Evolutionary conservation across 108 stramenopile species (phyloP).

Genomic region (Cyclotella baltica): DNA sequence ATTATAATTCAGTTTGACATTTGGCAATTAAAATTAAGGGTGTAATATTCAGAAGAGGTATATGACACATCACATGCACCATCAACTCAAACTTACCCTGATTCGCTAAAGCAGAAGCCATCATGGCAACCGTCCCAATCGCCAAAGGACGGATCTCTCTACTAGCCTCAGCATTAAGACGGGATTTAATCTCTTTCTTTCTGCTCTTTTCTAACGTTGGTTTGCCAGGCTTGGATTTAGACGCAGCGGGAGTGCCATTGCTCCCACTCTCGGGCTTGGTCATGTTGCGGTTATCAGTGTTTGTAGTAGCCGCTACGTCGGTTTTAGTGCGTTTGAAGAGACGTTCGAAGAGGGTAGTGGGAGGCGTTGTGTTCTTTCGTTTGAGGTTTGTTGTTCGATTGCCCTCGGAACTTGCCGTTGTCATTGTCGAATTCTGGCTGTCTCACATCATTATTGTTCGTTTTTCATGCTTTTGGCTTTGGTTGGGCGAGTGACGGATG

Average conservation of each 20-base stretch:
- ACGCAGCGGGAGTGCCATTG: not conserved
- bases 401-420: not conserved
- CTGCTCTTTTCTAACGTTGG: conserved; percentile 45
- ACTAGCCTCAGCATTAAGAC: conserved; percentile 53
- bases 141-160: conserved; percentile 64
- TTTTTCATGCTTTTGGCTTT: too few relatives aligned
- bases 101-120: conserved; percentile 75
- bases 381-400: not conserved
- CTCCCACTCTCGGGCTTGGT: not conserved
- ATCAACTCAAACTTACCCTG: conserved; percentile 53
- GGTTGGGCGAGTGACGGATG: too few relatives aligned
- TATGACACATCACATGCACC: not conserved
- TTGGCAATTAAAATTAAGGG: not conserved
- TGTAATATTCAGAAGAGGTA: not conserved
- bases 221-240: conserved; percentile 19
- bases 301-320: not conserved
- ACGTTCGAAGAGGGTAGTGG: not conserved
- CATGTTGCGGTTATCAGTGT: not conserved
- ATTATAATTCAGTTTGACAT: not conserved
- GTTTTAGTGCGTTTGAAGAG: conserved; percentile 7
- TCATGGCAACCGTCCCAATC: conserved; percentile 77
- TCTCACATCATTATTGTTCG: too few relatives aligned
- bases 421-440: too few relatives aligned
- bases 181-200: conserved; percentile 46
- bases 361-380: not conserved